Evolutionary conservation across 345 rosid species (phyloP), one percentile per base, ranked within the genome.

Genomic region (Capsella bursapastoris): DNA sequence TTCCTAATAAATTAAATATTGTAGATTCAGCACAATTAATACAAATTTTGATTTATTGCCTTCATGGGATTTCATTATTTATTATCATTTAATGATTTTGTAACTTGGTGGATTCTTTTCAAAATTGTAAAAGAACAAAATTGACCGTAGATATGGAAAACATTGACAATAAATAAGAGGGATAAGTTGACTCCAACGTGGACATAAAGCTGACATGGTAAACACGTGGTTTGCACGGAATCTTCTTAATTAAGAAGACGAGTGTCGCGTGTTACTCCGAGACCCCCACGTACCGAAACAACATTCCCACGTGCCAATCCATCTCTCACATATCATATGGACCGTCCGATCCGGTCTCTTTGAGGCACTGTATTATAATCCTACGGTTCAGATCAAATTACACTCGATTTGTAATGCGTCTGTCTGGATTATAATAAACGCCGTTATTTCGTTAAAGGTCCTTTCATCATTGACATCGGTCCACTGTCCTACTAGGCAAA

Each of bases 181-280:
- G 3, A 13, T 14, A 41, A 22, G 57, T 18, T 34, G 59, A 22
- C 27, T 66, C 71, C 49, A 0, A 66, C 65, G 53, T 61, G 60
- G 70, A 55, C 48, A 15, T 12, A 16, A 2, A 48, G 13, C 28
- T 57, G 80, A 70, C 67, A 14, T 77, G 80, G 48, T 34, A 70
- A 64, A 71, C 72, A 70, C 52, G 80, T 70, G 80, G 63, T 18
- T 57, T 55, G 38, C 80, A 55, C 70, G 75, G 16, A 57, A 29
- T 56, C 71, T 18, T 56, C 71, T 12, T 27, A 47, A 11, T 47
- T 15, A 28, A 70, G 80, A 31, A 56, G 71, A 64, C 76, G 67
- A 77, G 38, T 48, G 41, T 57, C 56, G 80, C 72, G 80, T 77
- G 80, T 64, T 37, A 48, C 61, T 64, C 55, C 11, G 48, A 70